Evolutionary conservation across 306 rosid genomes (phyloP).

Genomic region (Echinosophora koreensis): DNA sequence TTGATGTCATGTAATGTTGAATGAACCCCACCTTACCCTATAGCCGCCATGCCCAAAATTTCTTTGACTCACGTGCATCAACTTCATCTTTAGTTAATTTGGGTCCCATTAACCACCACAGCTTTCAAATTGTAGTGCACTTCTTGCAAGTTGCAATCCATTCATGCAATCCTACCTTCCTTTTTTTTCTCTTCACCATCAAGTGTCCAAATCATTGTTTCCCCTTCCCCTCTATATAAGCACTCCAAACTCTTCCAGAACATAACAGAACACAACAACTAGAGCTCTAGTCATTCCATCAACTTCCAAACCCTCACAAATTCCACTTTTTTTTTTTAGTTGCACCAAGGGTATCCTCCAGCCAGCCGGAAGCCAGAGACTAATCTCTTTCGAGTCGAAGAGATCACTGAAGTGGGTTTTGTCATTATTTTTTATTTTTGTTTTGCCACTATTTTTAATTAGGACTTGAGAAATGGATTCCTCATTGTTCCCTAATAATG

Average conservation of each 20-base stretch:
- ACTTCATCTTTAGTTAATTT: neutral
- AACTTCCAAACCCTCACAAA: neutral
- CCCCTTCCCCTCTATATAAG: neutral
- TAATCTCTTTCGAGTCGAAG: no score
- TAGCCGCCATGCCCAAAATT: constrained; percentile 49
- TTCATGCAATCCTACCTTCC: constrained; percentile 9
- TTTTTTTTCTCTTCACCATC: neutral
- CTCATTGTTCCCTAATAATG: constrained; percentile 28
- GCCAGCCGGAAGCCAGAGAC: no score
- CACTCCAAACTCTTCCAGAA: neutral
- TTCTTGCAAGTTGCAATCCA: neutral
- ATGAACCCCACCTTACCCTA: constrained; percentile 29
- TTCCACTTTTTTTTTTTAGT: neutral
- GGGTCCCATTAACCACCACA: constrained; percentile 5
- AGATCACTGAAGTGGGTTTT: no score
- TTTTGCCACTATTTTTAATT: neutral
- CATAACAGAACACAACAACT: neutral
- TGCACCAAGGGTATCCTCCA: no score
- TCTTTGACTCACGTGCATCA: constrained; percentile 52
- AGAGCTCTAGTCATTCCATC: neutral
- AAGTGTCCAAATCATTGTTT: neutral
- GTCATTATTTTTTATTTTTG: neutral
- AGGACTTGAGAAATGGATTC: constrained; percentile 19
- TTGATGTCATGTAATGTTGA: constrained; percentile 37
- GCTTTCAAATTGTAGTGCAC: neutral